phyloP scores from a whole-genome alignment of 1,139 yeast genomes.

The Saccharomyces hybrid region DNA sequence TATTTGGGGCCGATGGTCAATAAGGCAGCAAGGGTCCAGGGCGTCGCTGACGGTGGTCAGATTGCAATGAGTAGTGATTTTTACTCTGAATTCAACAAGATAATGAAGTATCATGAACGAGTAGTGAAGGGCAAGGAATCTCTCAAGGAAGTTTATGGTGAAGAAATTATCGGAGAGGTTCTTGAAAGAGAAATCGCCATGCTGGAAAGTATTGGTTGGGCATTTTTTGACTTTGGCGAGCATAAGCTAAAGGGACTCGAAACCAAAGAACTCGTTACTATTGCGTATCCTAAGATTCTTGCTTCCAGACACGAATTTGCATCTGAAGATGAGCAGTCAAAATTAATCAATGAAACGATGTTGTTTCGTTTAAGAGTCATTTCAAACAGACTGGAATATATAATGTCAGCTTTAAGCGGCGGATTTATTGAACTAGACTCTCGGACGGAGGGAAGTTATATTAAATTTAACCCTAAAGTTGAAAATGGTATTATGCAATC shows the following conservation, averaged over 20 bases:
- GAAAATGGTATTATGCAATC: conserved; percentile 15
- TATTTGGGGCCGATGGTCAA: conserved; percentile 98
- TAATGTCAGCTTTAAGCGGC: conserved; percentile 22
- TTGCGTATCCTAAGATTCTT: conserved; percentile 64
- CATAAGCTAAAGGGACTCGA: conserved; percentile 88
- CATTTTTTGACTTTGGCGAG: conserved; percentile 70
- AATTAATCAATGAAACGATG: conserved; percentile 21
- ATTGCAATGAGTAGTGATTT: conserved; percentile 81
- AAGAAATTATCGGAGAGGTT: conserved; percentile 51
- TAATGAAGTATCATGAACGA: conserved; percentile 46
- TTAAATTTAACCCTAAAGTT: conserved; percentile 11
- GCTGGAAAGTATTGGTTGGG: conserved; percentile 63
- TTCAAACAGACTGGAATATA: conserved; percentile 22
- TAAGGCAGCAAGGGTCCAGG: conserved; percentile 85
- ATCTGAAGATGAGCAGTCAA: conserved; percentile 19
- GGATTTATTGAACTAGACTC: conserved; percentile 15
- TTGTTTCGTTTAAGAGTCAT: conserved; percentile 21
- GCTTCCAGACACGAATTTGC: conserved; percentile 42
- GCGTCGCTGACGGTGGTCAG: conserved; percentile 98
- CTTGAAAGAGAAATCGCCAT: conserved; percentile 61
- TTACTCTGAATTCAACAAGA: conserved; percentile 57
- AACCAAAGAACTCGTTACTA: conserved; percentile 80
- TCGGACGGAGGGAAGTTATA: conserved; percentile 1
- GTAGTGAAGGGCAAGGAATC: conserved; percentile 35
- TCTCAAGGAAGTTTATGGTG: conserved; percentile 54